These are phyloP conservation scores for Aspergillus pseudonomiae DNA, from an alignment of 2,329 filamentous ascomycete genomes.

Conservation along the genomic window DNA sequence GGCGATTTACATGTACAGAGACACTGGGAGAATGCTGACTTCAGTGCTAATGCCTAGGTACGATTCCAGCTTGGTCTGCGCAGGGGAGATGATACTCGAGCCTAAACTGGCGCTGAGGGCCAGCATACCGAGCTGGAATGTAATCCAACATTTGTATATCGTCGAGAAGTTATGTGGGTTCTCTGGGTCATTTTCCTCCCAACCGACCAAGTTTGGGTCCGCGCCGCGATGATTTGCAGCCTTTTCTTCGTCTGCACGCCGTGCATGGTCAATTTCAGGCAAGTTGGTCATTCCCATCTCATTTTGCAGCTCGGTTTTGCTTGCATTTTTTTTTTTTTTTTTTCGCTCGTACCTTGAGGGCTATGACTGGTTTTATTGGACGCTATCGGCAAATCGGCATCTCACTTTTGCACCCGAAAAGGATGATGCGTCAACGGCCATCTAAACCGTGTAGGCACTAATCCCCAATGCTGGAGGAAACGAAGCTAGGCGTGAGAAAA, in stretches of 20 bases:
- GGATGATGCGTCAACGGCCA: not conserved
- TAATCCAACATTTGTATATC: constrained; percentile 52
- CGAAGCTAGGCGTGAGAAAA: not conserved
- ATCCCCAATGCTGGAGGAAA: not conserved
- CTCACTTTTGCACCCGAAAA: not conserved
- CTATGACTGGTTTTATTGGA: not conserved
- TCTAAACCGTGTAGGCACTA: not conserved
- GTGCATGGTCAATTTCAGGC: not conserved
- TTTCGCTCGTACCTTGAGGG: not conserved
- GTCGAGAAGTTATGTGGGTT: constrained; percentile 54
- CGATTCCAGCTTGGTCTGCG: constrained; percentile 45
- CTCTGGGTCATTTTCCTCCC: constrained; percentile 13
- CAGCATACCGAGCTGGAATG: constrained; percentile 53
- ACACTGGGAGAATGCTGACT: constrained; percentile 49
- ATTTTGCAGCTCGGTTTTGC: not conserved
- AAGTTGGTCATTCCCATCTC: not conserved
- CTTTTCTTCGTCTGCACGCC: not conserved
- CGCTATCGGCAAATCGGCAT: not conserved
- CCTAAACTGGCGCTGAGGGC: constrained; percentile 55
- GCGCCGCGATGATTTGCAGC: not conserved
- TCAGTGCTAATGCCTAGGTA: constrained; percentile 49
- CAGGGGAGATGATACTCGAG: constrained; percentile 56
- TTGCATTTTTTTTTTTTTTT: not conserved
- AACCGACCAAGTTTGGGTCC: constrained; percentile 4
- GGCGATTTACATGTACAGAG: constrained; percentile 48